phyloP scores from a whole-genome alignment of 306 rosid genomes.

The Oxytropis ochrocephala region DNA sequence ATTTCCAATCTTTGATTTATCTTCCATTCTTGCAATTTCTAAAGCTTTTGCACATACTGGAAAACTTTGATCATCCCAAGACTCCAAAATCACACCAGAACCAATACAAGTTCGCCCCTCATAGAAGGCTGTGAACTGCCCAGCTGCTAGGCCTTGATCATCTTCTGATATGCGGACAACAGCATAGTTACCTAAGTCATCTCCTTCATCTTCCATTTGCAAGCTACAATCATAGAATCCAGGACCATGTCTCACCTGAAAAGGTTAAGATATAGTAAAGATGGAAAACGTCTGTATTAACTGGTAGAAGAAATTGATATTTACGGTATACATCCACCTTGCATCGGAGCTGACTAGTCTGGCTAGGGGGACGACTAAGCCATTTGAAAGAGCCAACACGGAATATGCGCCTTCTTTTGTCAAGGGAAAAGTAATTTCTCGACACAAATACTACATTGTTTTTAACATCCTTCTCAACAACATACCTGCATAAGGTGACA shows the following conservation, averaged over 20 bases:
- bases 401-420: slow-evolving; percentile 80
- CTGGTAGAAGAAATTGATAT: not conserved
- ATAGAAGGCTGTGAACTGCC: slow-evolving; percentile 88
- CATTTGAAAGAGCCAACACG: slow-evolving; percentile 86
- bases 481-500: slow-evolving; percentile 59
- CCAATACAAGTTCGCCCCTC: slow-evolving; percentile 76
- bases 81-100: slow-evolving; percentile 84
- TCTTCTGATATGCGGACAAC: slow-evolving; percentile 65
- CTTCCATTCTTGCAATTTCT: slow-evolving; percentile 69
- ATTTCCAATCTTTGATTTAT: slow-evolving; percentile 80
- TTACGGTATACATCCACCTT: slow-evolving; percentile 43
- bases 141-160: slow-evolving; percentile 96
- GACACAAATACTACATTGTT: slow-evolving; percentile 88
- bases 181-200: slow-evolving; percentile 42
- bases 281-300: not conserved
- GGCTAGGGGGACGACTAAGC: slow-evolving; percentile 63
- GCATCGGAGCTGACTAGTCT: slow-evolving; percentile 56
- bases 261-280: slow-evolving; percentile 8
- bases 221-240: slow-evolving; percentile 61
- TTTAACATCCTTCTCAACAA: slow-evolving; percentile 80
- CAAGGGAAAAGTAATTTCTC: slow-evolving; percentile 82
- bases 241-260: slow-evolving; percentile 97
- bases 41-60: slow-evolving; percentile 77
- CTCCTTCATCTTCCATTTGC: slow-evolving; percentile 42
- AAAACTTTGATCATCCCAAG: slow-evolving; percentile 80